Conservation (phyloP, 805 yeast genomes). For the Yarrowia porcina region DNA sequence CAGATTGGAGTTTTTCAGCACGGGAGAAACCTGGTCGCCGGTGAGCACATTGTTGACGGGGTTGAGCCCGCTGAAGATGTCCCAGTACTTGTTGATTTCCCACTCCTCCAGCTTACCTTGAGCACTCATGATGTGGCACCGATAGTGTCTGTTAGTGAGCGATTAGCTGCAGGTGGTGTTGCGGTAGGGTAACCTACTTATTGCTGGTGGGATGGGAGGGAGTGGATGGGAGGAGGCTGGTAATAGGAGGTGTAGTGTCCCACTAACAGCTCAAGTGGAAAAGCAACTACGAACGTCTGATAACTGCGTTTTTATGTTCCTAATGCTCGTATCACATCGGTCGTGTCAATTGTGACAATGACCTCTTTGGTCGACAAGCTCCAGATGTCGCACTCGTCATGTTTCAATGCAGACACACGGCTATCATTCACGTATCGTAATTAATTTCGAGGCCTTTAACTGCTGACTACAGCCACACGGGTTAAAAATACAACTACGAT, state of each 20-base stretch:
- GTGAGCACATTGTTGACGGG: constrained; percentile 76
- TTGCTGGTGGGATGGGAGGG: background rate
- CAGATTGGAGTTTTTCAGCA: constrained; percentile 83
- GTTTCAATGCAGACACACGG: background rate
- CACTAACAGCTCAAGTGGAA: background rate
- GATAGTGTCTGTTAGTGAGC: constrained; percentile 21
- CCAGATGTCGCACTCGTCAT: background rate
- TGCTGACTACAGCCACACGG: background rate
- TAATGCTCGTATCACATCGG: background rate
- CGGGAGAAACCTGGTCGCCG: constrained; percentile 81
- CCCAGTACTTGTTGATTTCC: constrained; percentile 98
- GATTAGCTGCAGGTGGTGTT: constrained; percentile 14
- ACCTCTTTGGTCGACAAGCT: background rate
- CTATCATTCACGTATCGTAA: background rate
- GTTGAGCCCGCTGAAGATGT: constrained; percentile 83
- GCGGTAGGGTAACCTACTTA: constrained; percentile 13
- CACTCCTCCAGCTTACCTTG: constrained; percentile 67
- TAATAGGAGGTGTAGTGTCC: background rate
- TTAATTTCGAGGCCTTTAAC: background rate
- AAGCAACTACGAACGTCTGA: background rate
- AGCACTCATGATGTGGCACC: constrained; percentile 26
- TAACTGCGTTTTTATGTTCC: background rate
- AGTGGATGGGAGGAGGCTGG: background rate
- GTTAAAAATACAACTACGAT: background rate
- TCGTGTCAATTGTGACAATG: background rate